Base-by-base conservation (phyloP, 441 rosid species). In the Melastoma candidum region DNA sequence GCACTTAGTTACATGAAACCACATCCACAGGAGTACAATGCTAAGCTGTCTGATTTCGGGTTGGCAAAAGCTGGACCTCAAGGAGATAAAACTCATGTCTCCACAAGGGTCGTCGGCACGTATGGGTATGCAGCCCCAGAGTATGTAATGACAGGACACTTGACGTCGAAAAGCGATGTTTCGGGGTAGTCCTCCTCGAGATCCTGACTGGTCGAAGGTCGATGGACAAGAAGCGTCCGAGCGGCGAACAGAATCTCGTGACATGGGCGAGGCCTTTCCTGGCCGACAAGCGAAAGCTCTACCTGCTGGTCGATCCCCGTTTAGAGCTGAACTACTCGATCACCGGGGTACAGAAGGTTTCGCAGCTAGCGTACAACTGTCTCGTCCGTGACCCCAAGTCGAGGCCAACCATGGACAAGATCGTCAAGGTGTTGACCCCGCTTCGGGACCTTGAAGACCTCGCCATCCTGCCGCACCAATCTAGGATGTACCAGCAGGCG, bases 371-470 rank as follows among this genome's bases (percentile, higher is more conserved):
- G 22, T 64, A 67, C 73, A 77, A 63, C 41, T 84, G 85, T 72
- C 92, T 84, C 58, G 58, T 66, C 52, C 72, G 76, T 57, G 92
- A 84, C 61, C 72, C 92, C 0, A 84, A 84, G 60, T 68, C 79
- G 13, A 80, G 92, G 47, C 92, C 92, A 3, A 67, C 77, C 17
- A 79, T 79, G 85, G 92, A 84, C 43, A 84, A 81, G 56, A 65
- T 84, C 11, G 83, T 84, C 65, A 81, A 81, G 62, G 77, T 68
- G 51, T 76, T 84, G 32, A 72, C 75, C 44, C 92, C 83, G 24
- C 54, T 84, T 71, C 85, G 70, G 64, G 85, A 81, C 51, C 79
- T 84, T 47, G 74, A 61, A 22, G 92, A 84, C 75, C 74, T 81
- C 9, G 92, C 87, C 39, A 71, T 81, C 48, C 67, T 75, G 53